Conservation (phyloP, 495 filamentous ascomycete genomes). For the Pyrenula aspistea region DNA sequence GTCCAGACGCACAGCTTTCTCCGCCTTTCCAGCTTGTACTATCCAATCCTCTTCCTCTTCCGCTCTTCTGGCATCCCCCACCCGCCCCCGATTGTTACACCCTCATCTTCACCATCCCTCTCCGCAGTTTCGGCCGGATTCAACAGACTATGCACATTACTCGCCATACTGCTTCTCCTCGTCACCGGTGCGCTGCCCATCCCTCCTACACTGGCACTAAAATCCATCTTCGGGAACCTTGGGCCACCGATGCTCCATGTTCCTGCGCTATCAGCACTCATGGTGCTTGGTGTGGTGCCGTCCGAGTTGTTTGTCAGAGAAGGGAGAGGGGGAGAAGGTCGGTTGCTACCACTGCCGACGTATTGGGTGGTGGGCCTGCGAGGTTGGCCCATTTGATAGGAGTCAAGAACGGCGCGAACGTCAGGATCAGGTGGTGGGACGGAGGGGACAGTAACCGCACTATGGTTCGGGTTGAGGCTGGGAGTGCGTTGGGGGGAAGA, state of each 20-base stretch:
- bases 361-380: constrained; percentile 19
- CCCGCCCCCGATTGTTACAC: constrained; percentile 13
- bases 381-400: constrained; percentile 63
- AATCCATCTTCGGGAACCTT: constrained; percentile 25
- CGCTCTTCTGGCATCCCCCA: constrained; percentile 5
- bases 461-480: constrained; percentile 56
- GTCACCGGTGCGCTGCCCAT: constrained; percentile 41
- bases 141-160: constrained; percentile 63
- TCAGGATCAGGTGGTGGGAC: neutral
- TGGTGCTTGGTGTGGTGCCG: constrained; percentile 9
- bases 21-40: too few relatives aligned
- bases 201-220: neutral
- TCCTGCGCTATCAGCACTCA: constrained; percentile 43
- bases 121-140: constrained; percentile 78
- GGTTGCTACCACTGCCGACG: constrained; percentile 16
- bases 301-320: constrained; percentile 34
- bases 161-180: constrained; percentile 61
- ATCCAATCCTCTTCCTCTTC: constrained; percentile 4
- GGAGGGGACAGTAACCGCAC: neutral
- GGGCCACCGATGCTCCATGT: constrained; percentile 37
- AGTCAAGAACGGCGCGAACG: constrained; percentile 67
- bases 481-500: constrained; percentile 65
- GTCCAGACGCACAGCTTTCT: too few relatives aligned
- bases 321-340: constrained; percentile 55
- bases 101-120: constrained; percentile 58